Conservation (phyloP, 2,329 filamentous ascomycete genomes). For the Cladosporium sp. region DNA sequence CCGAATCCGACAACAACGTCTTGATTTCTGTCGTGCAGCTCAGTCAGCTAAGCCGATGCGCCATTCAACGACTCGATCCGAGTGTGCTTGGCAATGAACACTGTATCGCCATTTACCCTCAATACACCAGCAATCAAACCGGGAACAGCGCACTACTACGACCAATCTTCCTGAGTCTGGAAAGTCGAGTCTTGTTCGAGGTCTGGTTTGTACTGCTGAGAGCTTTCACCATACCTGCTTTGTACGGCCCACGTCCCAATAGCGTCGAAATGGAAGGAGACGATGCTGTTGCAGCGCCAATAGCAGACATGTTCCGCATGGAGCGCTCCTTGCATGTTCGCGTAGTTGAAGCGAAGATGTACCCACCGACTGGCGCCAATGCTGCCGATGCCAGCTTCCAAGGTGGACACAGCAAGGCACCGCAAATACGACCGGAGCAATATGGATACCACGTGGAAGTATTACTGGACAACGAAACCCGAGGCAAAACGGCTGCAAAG, state of each 20-base stretch:
- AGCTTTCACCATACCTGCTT: slow-evolving; percentile 87
- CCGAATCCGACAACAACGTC: slow-evolving; percentile 78
- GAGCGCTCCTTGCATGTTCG: slow-evolving; percentile 62
- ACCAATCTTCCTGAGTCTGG: slow-evolving; percentile 87
- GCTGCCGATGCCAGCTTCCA: slow-evolving; percentile 29
- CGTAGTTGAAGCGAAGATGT: slow-evolving; percentile 64
- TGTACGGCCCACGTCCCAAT: slow-evolving; percentile 65
- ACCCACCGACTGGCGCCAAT: slow-evolving; percentile 33
- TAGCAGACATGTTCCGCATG: slow-evolving; percentile 63
- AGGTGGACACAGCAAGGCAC: slow-evolving; percentile 27
- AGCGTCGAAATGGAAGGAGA: slow-evolving; percentile 28
- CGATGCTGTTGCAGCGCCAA: slow-evolving; percentile 32
- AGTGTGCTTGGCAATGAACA: slow-evolving; percentile 91
- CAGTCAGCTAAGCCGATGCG: slow-evolving; percentile 83
- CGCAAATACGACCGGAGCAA: slow-evolving; percentile 28
- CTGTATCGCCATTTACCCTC: slow-evolving; percentile 93
- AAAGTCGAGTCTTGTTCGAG: slow-evolving; percentile 87
- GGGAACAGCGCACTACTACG: slow-evolving; percentile 71
- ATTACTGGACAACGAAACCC: slow-evolving; percentile 75
- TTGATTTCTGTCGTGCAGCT: slow-evolving; percentile 83
- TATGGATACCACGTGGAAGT: slow-evolving; percentile 80
- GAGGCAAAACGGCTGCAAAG: slow-evolving; percentile 74
- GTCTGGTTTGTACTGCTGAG: slow-evolving; percentile 94
- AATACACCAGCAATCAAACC: slow-evolving; percentile 76
- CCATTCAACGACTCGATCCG: slow-evolving; percentile 84